These are phyloP conservation scores for Sistotremastrum niveocremeum DNA, from an alignment of 768 basidiomycete species.

Conservation along the genomic window DNA sequence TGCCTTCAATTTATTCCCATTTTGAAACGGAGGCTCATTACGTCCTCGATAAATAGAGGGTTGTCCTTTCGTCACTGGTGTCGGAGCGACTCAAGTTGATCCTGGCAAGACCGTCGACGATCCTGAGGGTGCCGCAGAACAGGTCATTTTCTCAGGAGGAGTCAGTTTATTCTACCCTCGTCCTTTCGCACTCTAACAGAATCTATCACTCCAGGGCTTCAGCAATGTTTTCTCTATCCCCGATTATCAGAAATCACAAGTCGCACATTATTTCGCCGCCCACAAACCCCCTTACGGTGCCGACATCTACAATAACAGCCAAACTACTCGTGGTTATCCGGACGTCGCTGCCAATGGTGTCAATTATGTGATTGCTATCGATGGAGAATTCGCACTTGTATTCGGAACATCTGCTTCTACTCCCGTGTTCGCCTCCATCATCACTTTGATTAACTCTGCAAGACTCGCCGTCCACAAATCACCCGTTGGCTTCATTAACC, in stretches of 20 bases:
- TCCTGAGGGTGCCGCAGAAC: constrained; percentile 25
- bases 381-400: constrained; percentile 18
- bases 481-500: constrained; percentile 40
- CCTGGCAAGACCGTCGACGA: constrained; percentile 18
- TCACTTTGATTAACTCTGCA: constrained; percentile 25
- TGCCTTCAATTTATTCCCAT: neutral
- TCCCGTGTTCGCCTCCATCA: constrained; percentile 20
- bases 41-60: constrained; percentile 34
- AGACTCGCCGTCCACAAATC: constrained; percentile 21
- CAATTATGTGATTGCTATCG: constrained; percentile 11
- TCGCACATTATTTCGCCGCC: constrained; percentile 4
- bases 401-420: constrained; percentile 26
- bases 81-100: constrained; percentile 27
- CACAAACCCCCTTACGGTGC: constrained; percentile 8
- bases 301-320: constrained; percentile 8
- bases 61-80: constrained; percentile 27
- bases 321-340: constrained; percentile 16
- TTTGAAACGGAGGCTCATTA: constrained; percentile 38
- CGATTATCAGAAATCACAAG: constrained; percentile 8
- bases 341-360: constrained; percentile 18
- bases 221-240: constrained; percentile 10
- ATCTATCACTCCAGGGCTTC: constrained; percentile 18
- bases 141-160: constrained; percentile 25
- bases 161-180: neutral
- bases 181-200: constrained; percentile 13